Evolutionary conservation across 768 basidiomycete species (phyloP).

Genomic region (Scleroderma citrinum): DNA sequence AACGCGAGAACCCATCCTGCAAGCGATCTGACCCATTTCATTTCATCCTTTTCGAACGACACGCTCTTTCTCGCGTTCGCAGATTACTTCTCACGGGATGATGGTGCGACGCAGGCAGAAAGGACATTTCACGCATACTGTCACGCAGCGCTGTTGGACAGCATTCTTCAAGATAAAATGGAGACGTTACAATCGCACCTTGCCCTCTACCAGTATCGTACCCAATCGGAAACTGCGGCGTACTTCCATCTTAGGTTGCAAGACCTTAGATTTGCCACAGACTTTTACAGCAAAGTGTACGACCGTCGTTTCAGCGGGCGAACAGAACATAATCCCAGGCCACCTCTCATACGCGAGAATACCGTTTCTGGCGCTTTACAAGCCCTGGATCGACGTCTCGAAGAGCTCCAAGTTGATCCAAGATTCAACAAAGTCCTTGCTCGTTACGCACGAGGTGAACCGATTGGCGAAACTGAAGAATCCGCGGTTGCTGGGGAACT

Average conservation of each 20-base stretch:
- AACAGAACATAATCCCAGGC: slow-evolving; percentile 57
- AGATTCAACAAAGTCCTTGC: slow-evolving; percentile 31
- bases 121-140: slow-evolving; percentile 64
- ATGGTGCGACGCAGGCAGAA: slow-evolving; percentile 54
- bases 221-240: slow-evolving; percentile 47
- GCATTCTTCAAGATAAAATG: slow-evolving; percentile 87
- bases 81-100: slow-evolving; percentile 64
- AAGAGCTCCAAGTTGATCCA: slow-evolving; percentile 28
- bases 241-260: slow-evolving; percentile 67
- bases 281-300: slow-evolving; percentile 73
- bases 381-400: slow-evolving; percentile 54
- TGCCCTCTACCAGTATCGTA: slow-evolving; percentile 62
- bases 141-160: slow-evolving; percentile 74
- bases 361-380: slow-evolving; percentile 63
- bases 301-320: slow-evolving; percentile 70
- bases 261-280: slow-evolving; percentile 66
- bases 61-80: slow-evolving; percentile 75
- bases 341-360: slow-evolving; percentile 66
- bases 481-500: slow-evolving; percentile 10
- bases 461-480: slow-evolving; percentile 23
- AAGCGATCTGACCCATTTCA: slow-evolving; percentile 76
- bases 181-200: slow-evolving; percentile 71
- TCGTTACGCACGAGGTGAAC: slow-evolving; percentile 53
- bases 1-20: slow-evolving; percentile 62
- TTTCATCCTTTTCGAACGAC: slow-evolving; percentile 83